These are phyloP conservation scores for Pichia sp. DNA, from an alignment of 1,139 yeast genomes.

Conservation along the genomic window DNA sequence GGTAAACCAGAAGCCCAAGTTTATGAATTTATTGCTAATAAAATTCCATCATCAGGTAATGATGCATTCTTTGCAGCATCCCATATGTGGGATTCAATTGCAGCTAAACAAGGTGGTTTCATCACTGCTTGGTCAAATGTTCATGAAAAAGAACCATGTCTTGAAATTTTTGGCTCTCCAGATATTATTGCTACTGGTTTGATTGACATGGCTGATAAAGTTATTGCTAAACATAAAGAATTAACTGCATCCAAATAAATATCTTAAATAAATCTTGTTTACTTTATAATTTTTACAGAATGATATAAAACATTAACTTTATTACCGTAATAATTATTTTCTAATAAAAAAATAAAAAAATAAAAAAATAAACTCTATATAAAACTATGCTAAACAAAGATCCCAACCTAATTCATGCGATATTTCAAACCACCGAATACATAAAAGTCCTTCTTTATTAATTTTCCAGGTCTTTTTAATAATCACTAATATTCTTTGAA, in stretches of 20 bases:
- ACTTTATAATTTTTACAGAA: background rate
- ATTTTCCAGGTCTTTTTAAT: constrained; percentile 17
- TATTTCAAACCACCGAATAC: constrained; percentile 22
- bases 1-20: constrained; percentile 26
- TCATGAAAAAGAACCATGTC: constrained; percentile 24
- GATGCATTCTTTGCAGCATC: constrained; percentile 25
- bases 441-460: constrained; percentile 15
- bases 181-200: constrained; percentile 25
- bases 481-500: constrained; percentile 18
- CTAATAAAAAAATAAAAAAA: background rate
- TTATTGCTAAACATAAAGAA: constrained; percentile 24
- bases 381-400: constrained; percentile 15
- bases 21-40: constrained; percentile 23
- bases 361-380: background rate
- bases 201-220: constrained; percentile 24
- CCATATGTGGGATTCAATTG: constrained; percentile 27
- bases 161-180: constrained; percentile 24
- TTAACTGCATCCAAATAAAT: too few species aligned
- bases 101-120: constrained; percentile 26
- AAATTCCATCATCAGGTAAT: constrained; percentile 25
- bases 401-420: constrained; percentile 21
- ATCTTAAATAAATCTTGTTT: background rate
- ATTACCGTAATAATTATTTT: too few species aligned
- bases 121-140: constrained; percentile 27
- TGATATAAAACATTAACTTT: too few species aligned